These are phyloP conservation scores for Penicillium sp. DNA, from an alignment of 2,329 filamentous ascomycete species.

Conservation along the genomic window DNA sequence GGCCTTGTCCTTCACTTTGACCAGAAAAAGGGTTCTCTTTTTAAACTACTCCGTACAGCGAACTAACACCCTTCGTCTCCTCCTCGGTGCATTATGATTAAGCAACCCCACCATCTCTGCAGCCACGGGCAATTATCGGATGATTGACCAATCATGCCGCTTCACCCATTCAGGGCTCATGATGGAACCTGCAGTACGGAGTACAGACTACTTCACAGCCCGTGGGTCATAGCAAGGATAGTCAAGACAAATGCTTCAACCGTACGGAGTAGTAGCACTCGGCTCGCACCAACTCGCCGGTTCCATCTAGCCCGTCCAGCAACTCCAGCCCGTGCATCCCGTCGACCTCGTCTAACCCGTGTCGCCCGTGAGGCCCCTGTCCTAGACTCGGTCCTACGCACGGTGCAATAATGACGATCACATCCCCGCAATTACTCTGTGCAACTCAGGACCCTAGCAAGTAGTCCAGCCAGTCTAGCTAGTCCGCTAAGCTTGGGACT, in stretches of 20 bases:
- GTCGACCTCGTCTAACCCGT: not conserved
- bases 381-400: not conserved
- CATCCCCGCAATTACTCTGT: constrained; percentile 17
- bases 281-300: constrained; percentile 1
- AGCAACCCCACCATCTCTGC: constrained; percentile 11
- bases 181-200: constrained; percentile 4
- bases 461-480: not conserved
- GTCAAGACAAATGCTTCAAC: not conserved
- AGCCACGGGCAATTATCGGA: constrained; percentile 40
- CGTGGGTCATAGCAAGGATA: not conserved
- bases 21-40: not conserved
- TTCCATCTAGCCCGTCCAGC: not conserved
- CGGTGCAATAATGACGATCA: constrained; percentile 15
- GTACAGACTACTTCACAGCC: not conserved
- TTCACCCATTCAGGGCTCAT: not conserved
- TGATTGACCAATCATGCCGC: constrained; percentile 32
- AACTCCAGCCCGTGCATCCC: constrained; percentile 1
- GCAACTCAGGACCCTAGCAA: not conserved
- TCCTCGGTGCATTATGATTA: constrained; percentile 9
- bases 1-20: constrained; percentile 1
- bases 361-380: not conserved
- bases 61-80: not conserved
- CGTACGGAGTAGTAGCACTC: not conserved
- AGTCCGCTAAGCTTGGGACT: not conserved
- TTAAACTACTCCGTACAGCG: not conserved